Base-by-base conservation (phyloP, 495 filamentous ascomycete species). In the Apodospora peruviana region DNA sequence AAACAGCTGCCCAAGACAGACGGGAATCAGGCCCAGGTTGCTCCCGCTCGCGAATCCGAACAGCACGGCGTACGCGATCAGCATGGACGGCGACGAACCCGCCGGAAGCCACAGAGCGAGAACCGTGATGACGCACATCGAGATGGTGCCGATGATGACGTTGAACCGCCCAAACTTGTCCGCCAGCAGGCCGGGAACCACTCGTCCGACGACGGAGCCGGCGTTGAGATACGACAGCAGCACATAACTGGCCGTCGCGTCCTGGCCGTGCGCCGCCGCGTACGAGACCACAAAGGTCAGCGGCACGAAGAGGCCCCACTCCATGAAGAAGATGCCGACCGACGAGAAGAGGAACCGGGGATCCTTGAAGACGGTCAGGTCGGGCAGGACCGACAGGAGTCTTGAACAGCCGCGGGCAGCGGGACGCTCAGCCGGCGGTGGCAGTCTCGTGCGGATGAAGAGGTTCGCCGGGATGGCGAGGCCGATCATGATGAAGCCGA, bases 1-100 rank as follows among this genome's bases (percentile, higher is more conserved):
- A 67, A 90, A 96, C 23, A 96, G 77, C 71, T 95, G 89, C 4
- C 90, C 90, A 10, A 97, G 80, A 57, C 90, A 95, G 2, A 96
- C 90, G 0, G 91, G 91, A 2, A 87, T 86, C 41, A 97, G 65
- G 20, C 83, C 84, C 47, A 97, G 85, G 52, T 93, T 93, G 47
- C 83, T 86, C 4, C 91, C 91, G 29, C 82, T 88, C 12, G 82
- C 82, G 59, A 96, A 91, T 2, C 91, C 91, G 66, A 95, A 95
- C 0, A 89, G 58, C 0, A 91, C 65, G 0, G 85, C 68, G 59
- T 88, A 97, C 9, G 83, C 77, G 46, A 90, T 73, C 36, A 90
- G 71, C 48, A 87, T 63, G 0, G 80, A 68, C 22, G 80, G 62
- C 23, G 77, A 82, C 24, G 68, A 65, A 1, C 76, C 69, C 3